Conservation (phyloP, 2,329 filamentous ascomycete genomes). For the Rhynchosporium secalis region DNA sequence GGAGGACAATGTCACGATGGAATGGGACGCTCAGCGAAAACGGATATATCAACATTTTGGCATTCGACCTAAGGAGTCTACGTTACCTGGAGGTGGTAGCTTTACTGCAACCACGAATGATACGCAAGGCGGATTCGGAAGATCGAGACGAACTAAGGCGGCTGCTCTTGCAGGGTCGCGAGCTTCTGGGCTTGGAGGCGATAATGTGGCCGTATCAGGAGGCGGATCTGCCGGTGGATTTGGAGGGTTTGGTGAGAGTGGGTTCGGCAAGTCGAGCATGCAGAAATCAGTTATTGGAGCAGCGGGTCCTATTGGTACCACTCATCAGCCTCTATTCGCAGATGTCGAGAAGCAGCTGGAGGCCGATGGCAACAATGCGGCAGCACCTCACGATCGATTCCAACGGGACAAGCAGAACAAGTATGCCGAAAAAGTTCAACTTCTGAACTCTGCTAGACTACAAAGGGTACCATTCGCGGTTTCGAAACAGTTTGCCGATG, state of each 20-base stretch:
- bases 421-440: constrained; percentile 76
- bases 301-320: constrained; percentile 63
- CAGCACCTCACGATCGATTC: constrained; percentile 68
- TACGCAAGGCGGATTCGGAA: constrained; percentile 58
- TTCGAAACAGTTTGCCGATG: constrained; percentile 71
- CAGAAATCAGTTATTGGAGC: constrained; percentile 86
- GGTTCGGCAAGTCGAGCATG: constrained; percentile 69
- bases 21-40: constrained; percentile 92
- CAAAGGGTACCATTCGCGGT: constrained; percentile 69
- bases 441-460: constrained; percentile 72
- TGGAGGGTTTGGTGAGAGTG: constrained; percentile 46
- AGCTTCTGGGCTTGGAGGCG: constrained; percentile 14
- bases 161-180: constrained; percentile 40
- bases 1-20: constrained; percentile 90
- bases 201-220: constrained; percentile 24
- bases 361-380: constrained; percentile 48
- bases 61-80: constrained; percentile 63
- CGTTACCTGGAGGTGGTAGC: constrained; percentile 25
- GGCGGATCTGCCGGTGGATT: neutral
- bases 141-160: constrained; percentile 55
- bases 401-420: constrained; percentile 81
- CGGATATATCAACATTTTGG: constrained; percentile 97
- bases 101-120: constrained; percentile 45
- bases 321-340: constrained; percentile 63
- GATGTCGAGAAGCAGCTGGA: constrained; percentile 64